Evolutionary conservation across 1,139 yeast species (phyloP), one percentile per base, ranked within the genome.

Genomic region (Candida frijolesensis): DNA sequence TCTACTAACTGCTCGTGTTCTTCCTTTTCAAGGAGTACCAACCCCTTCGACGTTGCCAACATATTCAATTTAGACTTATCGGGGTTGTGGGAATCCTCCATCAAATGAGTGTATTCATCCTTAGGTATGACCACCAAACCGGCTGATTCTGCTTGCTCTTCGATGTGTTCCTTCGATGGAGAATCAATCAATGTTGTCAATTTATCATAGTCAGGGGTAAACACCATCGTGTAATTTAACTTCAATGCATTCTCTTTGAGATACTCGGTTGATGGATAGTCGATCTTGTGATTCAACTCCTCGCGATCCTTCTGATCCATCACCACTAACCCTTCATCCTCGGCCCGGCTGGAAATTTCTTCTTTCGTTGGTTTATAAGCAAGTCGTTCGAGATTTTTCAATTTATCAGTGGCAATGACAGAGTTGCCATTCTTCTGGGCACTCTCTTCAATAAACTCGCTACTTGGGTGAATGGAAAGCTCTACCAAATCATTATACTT

Each of bases 121-220:
- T 58, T 55, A 4, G 74, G 62, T 44, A 78, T 55, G 9, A 76
- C 65, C 14, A 67, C 65, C 37, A 74, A 58, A 6, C 72, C 74
- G 19, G 64, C 63, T 15, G 64, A 53, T 44, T 61, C 63, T 1
- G 78, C 78, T 46, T 65, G 65, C 19, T 63, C 67, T 44, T 64
- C 66, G 30, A 74, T 58, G 44, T 71, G 73, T 39, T 70, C 74
- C 40, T 67, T 58, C 1, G 73, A 58, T n/a, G 79, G 78, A 5
- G 69, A 54, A 8, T 67, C 55, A 25, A 65, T 61, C 39, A 66
- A 57, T 12, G 65, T 60, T 0, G 65, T 63, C 34, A 73, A 57
- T 18, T 66, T 63, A 4, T 61, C 59, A 44, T 64, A 65, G 25
- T 68, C 69, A 1, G 53, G 58, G 29, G 55, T 56, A 10, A 66